Evolutionary conservation across 1,139 yeast species (phyloP).

Genomic region (Pichia sp.): DNA sequence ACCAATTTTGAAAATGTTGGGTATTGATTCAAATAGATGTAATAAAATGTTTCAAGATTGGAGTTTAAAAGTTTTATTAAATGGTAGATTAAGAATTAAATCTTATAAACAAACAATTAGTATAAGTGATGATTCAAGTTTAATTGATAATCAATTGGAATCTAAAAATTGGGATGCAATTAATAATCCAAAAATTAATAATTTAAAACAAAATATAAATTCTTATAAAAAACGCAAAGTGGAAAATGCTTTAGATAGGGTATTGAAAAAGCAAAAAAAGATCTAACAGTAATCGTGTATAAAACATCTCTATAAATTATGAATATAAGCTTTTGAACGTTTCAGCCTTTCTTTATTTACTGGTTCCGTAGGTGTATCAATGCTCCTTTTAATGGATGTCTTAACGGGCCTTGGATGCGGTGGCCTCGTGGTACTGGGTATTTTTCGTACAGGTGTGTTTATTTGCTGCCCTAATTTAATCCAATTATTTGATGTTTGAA

Average conservation of each 20-base stretch:
- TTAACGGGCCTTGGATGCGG: neutral
- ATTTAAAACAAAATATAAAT: slow-evolving; percentile 26
- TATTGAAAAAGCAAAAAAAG: slow-evolving; percentile 15
- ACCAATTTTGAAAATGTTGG: slow-evolving; percentile 61
- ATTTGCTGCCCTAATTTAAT: neutral
- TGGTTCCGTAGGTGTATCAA: neutral
- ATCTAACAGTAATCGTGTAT: neutral
- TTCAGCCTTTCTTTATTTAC: neutral
- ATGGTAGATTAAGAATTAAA: slow-evolving; percentile 63
- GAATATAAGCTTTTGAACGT: slow-evolving; percentile 3
- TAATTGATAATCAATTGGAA: slow-evolving; percentile 26
- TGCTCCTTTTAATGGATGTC: neutral
- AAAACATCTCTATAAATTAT: neutral
- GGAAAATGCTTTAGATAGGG: slow-evolving; percentile 17
- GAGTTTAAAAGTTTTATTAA: slow-evolving; percentile 58
- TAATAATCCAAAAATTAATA: slow-evolving; percentile 7
- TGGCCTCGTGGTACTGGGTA: neutral
- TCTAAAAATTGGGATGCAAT: slow-evolving; percentile 10
- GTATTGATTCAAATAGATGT: slow-evolving; percentile 58
- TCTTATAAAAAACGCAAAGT: slow-evolving; percentile 24
- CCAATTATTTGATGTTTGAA: neutral
- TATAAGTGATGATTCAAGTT: slow-evolving; percentile 38
- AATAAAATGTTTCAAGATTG: slow-evolving; percentile 52
- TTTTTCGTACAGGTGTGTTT: neutral
- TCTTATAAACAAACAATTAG: slow-evolving; percentile 64